Evolutionary conservation across 208 protist genomes (phyloP), one percentile per base, ranked within the genome.

Genomic region (Borovskyia barvae): DNA sequence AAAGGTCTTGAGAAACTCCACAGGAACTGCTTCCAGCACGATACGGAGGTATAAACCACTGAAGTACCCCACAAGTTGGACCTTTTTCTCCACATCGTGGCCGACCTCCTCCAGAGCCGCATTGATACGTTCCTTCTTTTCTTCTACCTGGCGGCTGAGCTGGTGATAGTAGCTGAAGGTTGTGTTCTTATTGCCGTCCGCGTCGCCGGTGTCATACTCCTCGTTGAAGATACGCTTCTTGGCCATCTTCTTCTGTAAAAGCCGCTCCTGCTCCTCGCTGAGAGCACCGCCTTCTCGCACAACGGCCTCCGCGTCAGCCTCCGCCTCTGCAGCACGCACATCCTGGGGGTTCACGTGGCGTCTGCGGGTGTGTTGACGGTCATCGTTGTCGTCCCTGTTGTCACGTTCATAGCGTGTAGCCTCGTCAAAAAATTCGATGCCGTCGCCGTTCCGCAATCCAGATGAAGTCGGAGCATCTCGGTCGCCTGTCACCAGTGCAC

Each of bases 31-130:
- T 22, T 89, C 57, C 15, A 99, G 36, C 24, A 97, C 92, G 42
- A 99, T 79, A 40, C 97, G 94, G 28, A 99, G 84, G 73, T 99
- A 99, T 14, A 93, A 62, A 15, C 98, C 98, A 20, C 93, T 92
- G 39, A 90, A 92, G 75, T 87, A 97, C 53, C 97, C 90, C 9
- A 96, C 89, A 32, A 94, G 82, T 67, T 87, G 70, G 14, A 97
- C 74, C 59, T 94, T 92, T 52, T 92, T 81, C 7, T 78, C 79
- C 1, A 94, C 48, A 58, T 97, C 87, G 17, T 94, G 82, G 45
- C 84, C 85, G 29, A 88, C 74, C 14, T 93, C 75, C 37, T 89
- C 81, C 3, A 95, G 69, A 1, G 91, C 74, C 33, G 79, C 76
- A 71, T 97, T 78, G 36, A 94, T 75, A 26, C 74, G 59, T 45